Evolutionary conservation across 768 basidiomycete species (phyloP), one percentile per base, ranked within the genome.

Genomic region (Suillus subalutaceus): DNA sequence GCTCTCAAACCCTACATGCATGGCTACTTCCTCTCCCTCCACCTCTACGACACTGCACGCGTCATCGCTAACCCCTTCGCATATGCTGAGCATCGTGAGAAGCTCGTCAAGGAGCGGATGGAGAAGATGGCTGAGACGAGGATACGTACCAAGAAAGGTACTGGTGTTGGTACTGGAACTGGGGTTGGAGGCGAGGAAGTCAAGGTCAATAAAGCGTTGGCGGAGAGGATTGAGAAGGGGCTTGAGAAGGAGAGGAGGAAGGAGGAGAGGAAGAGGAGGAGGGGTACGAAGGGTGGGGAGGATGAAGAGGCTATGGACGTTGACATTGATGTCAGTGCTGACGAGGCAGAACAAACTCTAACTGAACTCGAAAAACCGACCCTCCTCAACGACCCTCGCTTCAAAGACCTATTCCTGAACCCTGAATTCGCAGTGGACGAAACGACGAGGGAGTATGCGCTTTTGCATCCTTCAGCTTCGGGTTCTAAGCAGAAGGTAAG

Each of bases 1-100:
- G 89, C 92, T 20, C 92, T 99, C 83, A 97, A 97, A 78, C 97
- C 97, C 5, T 99, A 99, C 80, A 98, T 99, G 97, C 97, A 99
- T 78, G 97, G 97, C 52, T 99, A 96, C 87, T 99, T 99, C 82
- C 79, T 98, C 68, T 93, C 96, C 6, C 89, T 99, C 79, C 94
- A 95, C 72, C 87, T 99, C 6, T 99, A 99, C 81, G 94, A 96
- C 71, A 91, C 96, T 61, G 97, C 97, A 2, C 90, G 96, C 40
- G 86, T 97, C 69, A 96, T 99, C 70, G 91, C 95, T 65, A 98
- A 99, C 80, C 97, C 97, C 2, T 96, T 94, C 75, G 94, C 91
- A 12, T 98, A 99, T 76, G 90, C 89, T 48, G 97, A 99, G 73
- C 90, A 98, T 77, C 91, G 95, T 68, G 95, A 97, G 77, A 90